Base-by-base conservation (phyloP, 164 flowering plant species). In the Magnolia sinica region DNA sequence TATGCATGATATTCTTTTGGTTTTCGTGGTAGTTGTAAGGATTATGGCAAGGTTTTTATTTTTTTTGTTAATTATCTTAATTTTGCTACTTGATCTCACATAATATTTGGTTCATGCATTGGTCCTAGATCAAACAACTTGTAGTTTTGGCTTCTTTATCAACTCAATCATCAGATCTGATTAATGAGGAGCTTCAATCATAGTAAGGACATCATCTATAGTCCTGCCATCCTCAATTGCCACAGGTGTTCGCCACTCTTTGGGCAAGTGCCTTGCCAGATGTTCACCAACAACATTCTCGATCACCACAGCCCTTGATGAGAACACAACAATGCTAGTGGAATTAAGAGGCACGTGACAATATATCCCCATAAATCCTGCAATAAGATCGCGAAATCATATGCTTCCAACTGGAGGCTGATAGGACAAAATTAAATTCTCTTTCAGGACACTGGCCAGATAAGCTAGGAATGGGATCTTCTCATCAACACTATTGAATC, bases 91-190 rank as follows among this genome's bases (percentile, higher is more conserved):
- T 27, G 29, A 27, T 27, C 2, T 27, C 29, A 27, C 29, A 27
- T 27, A 27, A 27, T 27, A 27, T 27, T 27, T 27, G 29, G 29
- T 27, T 27, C 29, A 27, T 27, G 29, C 29, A 27, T 27, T 27
- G 29, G 29, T 27, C 29, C 29, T 27, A 27, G 29, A 27, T 27
- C 2, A 27, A 2, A 27, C 2, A 76, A 94, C 91, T 78, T 94
- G 95, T 55, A 97, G 99, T 82, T 89, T 96, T 79, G 94, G 81
- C 84, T 88, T 94, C 85, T 87, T 91, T 73, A 96, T 88, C 77
- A 96, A 86, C 86, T 96, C 99, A 68, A 94, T 86, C 97, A 96
- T 84, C 83, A 91, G 85, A 87, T 96, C 99, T 71, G 99, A 96
- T 77, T 96, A 97, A 29, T 90, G 85, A 67, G 99, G 99, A 24